Evolutionary conservation across 306 rosid species (phyloP).

Genomic region (Adenanthera pavonina): DNA sequence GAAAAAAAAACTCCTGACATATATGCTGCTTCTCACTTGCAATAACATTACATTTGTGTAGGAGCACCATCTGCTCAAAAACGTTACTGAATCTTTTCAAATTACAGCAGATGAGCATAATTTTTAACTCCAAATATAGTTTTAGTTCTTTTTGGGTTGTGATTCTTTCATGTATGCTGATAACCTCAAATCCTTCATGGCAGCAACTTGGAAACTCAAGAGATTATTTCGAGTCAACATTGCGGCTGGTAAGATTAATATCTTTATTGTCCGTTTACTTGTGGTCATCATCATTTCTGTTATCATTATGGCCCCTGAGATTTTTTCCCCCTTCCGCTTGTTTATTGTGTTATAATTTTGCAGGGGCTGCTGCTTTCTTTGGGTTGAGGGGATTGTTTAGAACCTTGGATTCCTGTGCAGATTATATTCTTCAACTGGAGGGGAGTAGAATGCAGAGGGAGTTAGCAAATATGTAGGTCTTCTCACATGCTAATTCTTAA

Average conservation of each 20-base stretch:
- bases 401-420: constrained; percentile 54
- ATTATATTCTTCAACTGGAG: constrained; percentile 67
- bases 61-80: not conserved
- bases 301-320: constrained; percentile 23
- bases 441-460: constrained; percentile 81
- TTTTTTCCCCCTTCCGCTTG: constrained; percentile 19
- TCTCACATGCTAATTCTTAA: constrained; percentile 35
- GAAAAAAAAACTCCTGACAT: not conserved
- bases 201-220: constrained; percentile 69
- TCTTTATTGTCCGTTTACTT: not conserved
- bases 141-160: not conserved
- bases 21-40: not conserved
- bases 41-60: not conserved
- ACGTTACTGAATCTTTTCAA: not conserved
- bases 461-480: constrained; percentile 74
- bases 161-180: constrained; percentile 30
- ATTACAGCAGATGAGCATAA: not conserved
- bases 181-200: constrained; percentile 42
- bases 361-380: constrained; percentile 60
- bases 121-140: not conserved
- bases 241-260: constrained; percentile 57
- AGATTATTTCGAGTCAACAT: constrained; percentile 41
- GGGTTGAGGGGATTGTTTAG: constrained; percentile 56
- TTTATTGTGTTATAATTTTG: constrained; percentile 43
- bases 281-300: not conserved